Evolutionary conservation across 2,329 filamentous ascomycete genomes (phyloP), one percentile per base, ranked within the genome.

Genomic region (Acarospora socialis): DNA sequence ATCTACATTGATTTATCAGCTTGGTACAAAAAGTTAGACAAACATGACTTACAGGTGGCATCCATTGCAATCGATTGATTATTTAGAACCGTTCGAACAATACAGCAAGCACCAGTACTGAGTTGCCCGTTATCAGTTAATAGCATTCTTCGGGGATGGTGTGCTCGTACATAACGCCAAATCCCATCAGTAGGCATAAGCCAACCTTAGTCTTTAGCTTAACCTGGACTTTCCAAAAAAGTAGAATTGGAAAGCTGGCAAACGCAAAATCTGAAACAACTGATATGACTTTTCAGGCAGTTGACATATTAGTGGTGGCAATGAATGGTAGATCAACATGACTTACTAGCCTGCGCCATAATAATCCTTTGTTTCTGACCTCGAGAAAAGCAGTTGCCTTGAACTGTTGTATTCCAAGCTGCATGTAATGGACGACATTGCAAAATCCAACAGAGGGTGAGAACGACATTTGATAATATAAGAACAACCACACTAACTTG

Each of bases 201-300:
- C 36, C 36, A 18, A 41, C 22, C 31, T 41, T 41, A 4, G 33
- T 41, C 17, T 32, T 36, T 7, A 36, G 35, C 16, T 36, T 32
- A 17, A 37, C 35, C 24, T 38, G 33, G 5, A 39, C 30, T 9
- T 22, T 22, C 36, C 39, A 39, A n/a, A 41, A 24, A 5, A 36
- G 21, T 16, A 39, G 15, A 19, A 41, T 34, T 10, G 39, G 36
- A 13, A 36, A 34, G 8, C 34, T 22, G 5, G 36, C 39, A 24
- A 39, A 41, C 3, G 33, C 14, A 17, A 41, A 39, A 19, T 41
- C 39, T n/a, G 33, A 38, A 15, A 41, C 30, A 4, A 41, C 37
- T 13, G 30, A 30, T 26, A 38, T 41, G 24, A 36, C n/a, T n/a
- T n/a, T n/a, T n/a, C n/a, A n/a, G n/a, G n/a, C n/a, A n/a, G n/a